Conservation (phyloP, 1,139 yeast species). For the Scheffersomyces quercinus region DNA sequence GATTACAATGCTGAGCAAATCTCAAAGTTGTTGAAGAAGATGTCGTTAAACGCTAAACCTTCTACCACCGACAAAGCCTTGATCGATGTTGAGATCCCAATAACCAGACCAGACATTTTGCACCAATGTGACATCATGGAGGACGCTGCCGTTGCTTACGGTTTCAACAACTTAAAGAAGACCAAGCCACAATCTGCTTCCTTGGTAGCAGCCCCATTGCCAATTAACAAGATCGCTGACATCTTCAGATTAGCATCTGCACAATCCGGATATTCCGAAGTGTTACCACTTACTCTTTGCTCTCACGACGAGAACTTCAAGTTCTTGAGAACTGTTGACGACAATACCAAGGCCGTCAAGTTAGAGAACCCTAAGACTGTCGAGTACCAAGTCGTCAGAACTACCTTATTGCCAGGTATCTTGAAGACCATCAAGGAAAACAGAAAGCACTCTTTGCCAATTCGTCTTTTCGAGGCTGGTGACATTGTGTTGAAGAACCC, state of each 20-base stretch:
- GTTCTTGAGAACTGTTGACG: conserved; percentile 75
- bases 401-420: conserved; percentile 90
- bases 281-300: conserved; percentile 90
- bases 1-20: conserved; percentile 69
- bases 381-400: conserved; percentile 97
- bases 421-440: conserved; percentile 95
- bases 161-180: conserved; percentile 83
- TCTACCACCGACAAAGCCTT: conserved; percentile 48
- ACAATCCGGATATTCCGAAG: conserved; percentile 95
- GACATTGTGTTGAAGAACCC: conserved; percentile 89
- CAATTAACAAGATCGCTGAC: conserved; percentile 88
- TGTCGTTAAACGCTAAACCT: conserved; percentile 74
- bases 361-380: conserved; percentile 95
- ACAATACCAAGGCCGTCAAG: conserved; percentile 75
- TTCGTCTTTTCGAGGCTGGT: conserved; percentile 92
- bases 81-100: conserved; percentile 77
- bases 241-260: conserved; percentile 89
- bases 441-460: conserved; percentile 92
- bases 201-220: conserved; percentile 83
- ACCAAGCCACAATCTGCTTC: conserved; percentile 81
- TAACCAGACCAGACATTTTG: conserved; percentile 91
- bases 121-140: conserved; percentile 99
- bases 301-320: conserved; percentile 96
- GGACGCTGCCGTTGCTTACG: conserved; percentile 96
- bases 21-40: conserved; percentile 65